Base-by-base conservation (phyloP, 305 asterid genomes). In the Fraxinus ornus region DNA sequence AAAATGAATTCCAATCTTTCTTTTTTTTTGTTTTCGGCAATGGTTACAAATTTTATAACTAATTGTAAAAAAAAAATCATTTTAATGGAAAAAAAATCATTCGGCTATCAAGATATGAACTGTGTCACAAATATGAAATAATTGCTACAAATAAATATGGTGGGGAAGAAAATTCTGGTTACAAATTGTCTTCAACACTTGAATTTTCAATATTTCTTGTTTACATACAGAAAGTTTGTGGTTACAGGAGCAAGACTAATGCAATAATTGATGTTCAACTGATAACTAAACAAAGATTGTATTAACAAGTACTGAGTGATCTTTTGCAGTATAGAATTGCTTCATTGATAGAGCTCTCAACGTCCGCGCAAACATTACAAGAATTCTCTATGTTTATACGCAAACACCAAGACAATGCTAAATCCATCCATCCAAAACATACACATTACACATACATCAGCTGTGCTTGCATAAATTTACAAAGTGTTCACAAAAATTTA, bases 321-420 rank as follows among this genome's bases (percentile, higher is more conserved):
- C 89, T 89, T 77, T 95, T 93, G 86, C 98, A 95, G 83, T 95
- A 92, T 32, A 92, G 90, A 84, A 93, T 92, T 30, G 98, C 98
- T 84, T 95, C 97, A 84, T 88, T 82, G 79, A 92, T 88, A 1
- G 94, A 86, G 83, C 87, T 88, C 86, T 92, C 94, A 55, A 72
- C 86, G 78, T 89, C 94, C 78, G 88, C 83, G 76, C 83, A 78
- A 82, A 71, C 80, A 80, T 80, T 88, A 28, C 78, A 62, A 0
- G 87, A 62, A 30, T 76, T 28, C 32, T 28, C 32, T 28, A 28
- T 28, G 32, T 28, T 28, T 28, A 28, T 28, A 28, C 3, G 32
- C 0, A 28, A 28, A 28, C 32, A 28, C 32, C 32, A 28, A 28
- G 32, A 28, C 32, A 28, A 28, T 28, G 32, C 32, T 28, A 28